These are phyloP conservation scores for Mrakia hoshinonis DNA, from an alignment of 768 basidiomycete genomes.

Conservation along the genomic window DNA sequence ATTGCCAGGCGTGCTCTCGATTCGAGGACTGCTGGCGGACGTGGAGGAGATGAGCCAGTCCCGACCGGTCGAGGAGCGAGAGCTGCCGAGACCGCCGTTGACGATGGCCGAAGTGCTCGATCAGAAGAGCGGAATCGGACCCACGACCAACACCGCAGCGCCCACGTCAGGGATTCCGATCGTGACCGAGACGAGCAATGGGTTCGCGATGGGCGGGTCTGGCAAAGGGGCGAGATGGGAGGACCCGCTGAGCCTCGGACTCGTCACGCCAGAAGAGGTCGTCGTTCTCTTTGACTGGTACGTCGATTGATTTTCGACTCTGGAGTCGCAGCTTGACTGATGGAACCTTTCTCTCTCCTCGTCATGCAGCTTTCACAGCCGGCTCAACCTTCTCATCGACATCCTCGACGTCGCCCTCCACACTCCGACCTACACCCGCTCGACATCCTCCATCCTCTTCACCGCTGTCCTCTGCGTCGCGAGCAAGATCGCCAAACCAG, in stretches of 20 bases:
- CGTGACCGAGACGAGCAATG: background rate
- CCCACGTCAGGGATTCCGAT: background rate
- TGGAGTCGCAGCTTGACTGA: too few relatives aligned
- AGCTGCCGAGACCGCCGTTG: background rate
- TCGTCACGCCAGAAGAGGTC: constrained; percentile 28
- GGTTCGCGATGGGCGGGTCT: background rate
- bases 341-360: background rate
- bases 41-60: background rate
- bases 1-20: background rate
- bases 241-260: constrained; percentile 30
- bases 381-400: constrained; percentile 32
- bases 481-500: constrained; percentile 23
- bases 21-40: background rate
- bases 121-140: background rate
- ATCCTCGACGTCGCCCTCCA: constrained; percentile 31
- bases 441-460: constrained; percentile 30
- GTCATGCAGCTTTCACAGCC: constrained; percentile 25
- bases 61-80: background rate
- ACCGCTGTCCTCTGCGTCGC: constrained; percentile 30
- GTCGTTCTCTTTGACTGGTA: constrained; percentile 29
- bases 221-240: constrained; percentile 21
- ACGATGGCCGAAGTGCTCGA: background rate
- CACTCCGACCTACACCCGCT: constrained; percentile 24
- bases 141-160: background rate
- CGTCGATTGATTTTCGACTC: background rate